phyloP scores from a whole-genome alignment of 371 early-diverging fungal species.

The Enterospora canceri region DNA sequence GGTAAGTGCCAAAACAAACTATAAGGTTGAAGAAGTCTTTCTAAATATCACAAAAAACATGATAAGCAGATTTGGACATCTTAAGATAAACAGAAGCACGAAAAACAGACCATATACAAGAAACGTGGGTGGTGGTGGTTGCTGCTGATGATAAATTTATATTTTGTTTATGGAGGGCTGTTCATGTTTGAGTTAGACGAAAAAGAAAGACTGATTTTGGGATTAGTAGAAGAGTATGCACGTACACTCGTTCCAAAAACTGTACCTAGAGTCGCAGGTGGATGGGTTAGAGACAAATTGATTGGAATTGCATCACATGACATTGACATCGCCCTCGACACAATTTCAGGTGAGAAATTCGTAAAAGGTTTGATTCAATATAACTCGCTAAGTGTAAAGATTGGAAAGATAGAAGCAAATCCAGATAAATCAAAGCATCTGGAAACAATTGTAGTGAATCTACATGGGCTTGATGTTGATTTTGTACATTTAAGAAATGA shows the following conservation, averaged over 20 bases:
- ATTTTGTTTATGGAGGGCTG: not conserved
- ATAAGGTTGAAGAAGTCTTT: slow-evolving; percentile 36
- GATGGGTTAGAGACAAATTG: slow-evolving; percentile 61
- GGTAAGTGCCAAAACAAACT: slow-evolving; percentile 49
- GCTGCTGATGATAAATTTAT: not conserved
- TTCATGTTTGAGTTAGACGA: not conserved
- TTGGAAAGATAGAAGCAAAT: slow-evolving; percentile 74
- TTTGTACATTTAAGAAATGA: slow-evolving; percentile 88
- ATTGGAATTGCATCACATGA: slow-evolving; percentile 74
- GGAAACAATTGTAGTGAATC: slow-evolving; percentile 78
- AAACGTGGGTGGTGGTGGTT: not conserved
- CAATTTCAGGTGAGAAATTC: slow-evolving; percentile 81
- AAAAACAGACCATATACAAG: not conserved
- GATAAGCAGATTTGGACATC: not conserved
- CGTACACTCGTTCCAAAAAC: slow-evolving; percentile 4
- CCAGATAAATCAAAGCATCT: slow-evolving; percentile 92
- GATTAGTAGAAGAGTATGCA: slow-evolving; percentile 17
- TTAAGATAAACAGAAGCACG: not conserved
- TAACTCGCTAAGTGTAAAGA: slow-evolving; percentile 55
- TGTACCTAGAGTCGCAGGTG: slow-evolving; percentile 52
- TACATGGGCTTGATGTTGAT: slow-evolving; percentile 71
- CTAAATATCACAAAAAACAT: slow-evolving; percentile 20
- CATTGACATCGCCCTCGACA: slow-evolving; percentile 83
- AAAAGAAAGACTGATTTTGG: not conserved
- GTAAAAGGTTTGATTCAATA: slow-evolving; percentile 60